phyloP scores from a whole-genome alignment of 1,284 basidiomycete species.

The Puccinia coronata region DNA sequence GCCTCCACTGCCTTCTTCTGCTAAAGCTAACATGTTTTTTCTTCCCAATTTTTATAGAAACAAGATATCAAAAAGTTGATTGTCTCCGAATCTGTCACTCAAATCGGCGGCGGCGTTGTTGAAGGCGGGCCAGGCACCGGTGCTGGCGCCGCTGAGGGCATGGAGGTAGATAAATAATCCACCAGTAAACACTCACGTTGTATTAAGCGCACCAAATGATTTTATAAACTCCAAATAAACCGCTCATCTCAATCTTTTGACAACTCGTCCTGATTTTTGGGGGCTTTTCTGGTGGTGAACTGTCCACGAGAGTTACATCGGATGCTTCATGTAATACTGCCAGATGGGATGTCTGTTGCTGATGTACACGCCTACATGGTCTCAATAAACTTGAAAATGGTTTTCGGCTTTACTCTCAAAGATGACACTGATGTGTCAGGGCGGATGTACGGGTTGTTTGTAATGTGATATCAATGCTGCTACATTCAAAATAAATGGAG shows the following conservation, averaged over 20 bases:
- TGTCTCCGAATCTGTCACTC: constrained; percentile 40
- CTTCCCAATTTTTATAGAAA: constrained; percentile 25
- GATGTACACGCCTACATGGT: too few species aligned
- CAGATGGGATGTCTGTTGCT: too few species aligned
- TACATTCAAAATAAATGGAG: background rate
- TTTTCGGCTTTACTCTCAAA: background rate
- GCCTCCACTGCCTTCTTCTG: background rate
- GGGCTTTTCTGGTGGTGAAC: too few species aligned
- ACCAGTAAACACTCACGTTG: background rate
- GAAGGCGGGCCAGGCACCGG: constrained; percentile 27
- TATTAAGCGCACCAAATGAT: constrained; percentile 55
- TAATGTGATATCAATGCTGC: background rate
- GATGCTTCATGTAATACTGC: too few species aligned
- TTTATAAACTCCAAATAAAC: constrained; percentile 63
- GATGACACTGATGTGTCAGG: background rate
- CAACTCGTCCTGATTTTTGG: too few species aligned
- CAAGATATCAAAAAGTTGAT: constrained; percentile 47
- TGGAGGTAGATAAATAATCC: constrained; percentile 45
- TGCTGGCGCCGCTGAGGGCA: constrained; percentile 27
- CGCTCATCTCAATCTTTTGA: constrained; percentile 64
- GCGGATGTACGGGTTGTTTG: background rate
- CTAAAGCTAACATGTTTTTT: background rate
- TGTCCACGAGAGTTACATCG: too few species aligned
- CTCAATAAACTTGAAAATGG: too few species aligned
- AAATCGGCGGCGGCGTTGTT: constrained; percentile 25